Evolutionary conservation across 371 early-diverging fungal genomes (phyloP), one percentile per base, ranked within the genome.

Genomic region (Parasitella parasitica): DNA sequence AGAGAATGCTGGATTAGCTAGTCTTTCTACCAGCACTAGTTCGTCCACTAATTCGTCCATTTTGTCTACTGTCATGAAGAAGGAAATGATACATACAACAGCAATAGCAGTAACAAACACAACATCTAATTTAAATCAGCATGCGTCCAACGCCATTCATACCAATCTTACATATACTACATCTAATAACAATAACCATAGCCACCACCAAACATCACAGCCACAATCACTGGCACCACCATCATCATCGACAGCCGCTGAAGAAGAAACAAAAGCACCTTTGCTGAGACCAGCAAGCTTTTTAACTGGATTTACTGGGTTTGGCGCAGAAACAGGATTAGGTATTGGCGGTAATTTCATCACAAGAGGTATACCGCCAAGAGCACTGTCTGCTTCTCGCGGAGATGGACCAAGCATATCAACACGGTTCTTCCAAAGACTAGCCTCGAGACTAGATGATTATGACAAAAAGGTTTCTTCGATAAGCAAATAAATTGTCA

Each of bases 341-440:
- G 63, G 41, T 34, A 64, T 41, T 39, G 46, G 53, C 0, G 35
- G 24, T 15, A 60, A 61, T 35, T 70, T 78, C 46, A 72, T 76
- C 35, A 75, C 76, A 18, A 54, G 78, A 51, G 75, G 75, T 5
- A 71, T 70, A 7, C 67, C 77, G 3, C 67, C 64, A n/a, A 61
- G 66, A 36, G 53, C 56, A 48, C 9, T 43, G 18, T 20, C 43
- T n/a, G 43, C 43, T 9, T 43, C 43, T 22, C 43, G 43, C 12
- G 43, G 43, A 9, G 59, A 64, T 53, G 70, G 61, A 11, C 77
- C 81, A 0, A 80, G 81, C 59, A 77, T 80, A 53, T 73, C 74
- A 8, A 80, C 81, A 16, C 64, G 76, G 18, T 77, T 80, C 56
- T 80, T 80, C 59, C 81, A 77, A 53, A 72, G 77, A 28, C 48